Conservation (phyloP, 495 filamentous ascomycete genomes). For the Tuber aestivum region DNA sequence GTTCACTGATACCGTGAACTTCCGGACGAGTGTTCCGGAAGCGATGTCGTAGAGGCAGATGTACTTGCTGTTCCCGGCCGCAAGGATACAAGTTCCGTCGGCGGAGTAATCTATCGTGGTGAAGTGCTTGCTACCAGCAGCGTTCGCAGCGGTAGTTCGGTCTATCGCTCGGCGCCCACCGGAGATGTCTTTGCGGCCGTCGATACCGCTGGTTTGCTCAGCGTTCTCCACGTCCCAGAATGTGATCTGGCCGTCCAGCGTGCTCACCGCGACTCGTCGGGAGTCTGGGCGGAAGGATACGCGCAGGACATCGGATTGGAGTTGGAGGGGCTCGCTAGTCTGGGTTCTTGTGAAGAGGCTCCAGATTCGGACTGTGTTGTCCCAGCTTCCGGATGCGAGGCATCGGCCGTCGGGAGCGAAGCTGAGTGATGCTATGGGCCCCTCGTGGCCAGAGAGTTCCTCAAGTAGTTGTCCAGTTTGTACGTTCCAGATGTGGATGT, state of each 20-base stretch:
- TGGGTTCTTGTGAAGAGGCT: conserved; percentile 88
- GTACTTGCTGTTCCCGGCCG: conserved; percentile 91
- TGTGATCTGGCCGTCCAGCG: conserved; percentile 84
- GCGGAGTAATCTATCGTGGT: conserved; percentile 80
- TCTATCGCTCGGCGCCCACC: conserved; percentile 83
- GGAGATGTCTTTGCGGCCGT: conserved; percentile 85
- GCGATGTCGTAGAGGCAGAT: conserved; percentile 91
- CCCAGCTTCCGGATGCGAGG: conserved; percentile 89
- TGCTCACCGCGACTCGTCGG: conserved; percentile 81
- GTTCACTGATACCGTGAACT: conserved; percentile 90
- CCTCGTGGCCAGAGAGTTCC: conserved; percentile 84
- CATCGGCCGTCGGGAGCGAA: conserved; percentile 80
- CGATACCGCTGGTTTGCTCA: conserved; percentile 70
- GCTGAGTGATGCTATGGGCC: conserved; percentile 76
- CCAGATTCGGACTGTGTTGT: conserved; percentile 90
- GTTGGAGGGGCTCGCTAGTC: conserved; percentile 85
- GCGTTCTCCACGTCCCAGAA: conserved; percentile 93
- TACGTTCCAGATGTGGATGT: conserved; percentile 96
- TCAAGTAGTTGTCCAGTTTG: conserved; percentile 95
- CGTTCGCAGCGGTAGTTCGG: conserved; percentile 82
- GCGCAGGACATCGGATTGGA: conserved; percentile 81
- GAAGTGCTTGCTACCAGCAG: conserved; percentile 81
- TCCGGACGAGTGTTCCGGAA: conserved; percentile 84
- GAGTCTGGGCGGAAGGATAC: conserved; percentile 87
- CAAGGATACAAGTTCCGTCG: conserved; percentile 83